These are phyloP conservation scores for Cucumis cinereus DNA, from an alignment of 306 rosid genomes.

Conservation along the genomic window DNA sequence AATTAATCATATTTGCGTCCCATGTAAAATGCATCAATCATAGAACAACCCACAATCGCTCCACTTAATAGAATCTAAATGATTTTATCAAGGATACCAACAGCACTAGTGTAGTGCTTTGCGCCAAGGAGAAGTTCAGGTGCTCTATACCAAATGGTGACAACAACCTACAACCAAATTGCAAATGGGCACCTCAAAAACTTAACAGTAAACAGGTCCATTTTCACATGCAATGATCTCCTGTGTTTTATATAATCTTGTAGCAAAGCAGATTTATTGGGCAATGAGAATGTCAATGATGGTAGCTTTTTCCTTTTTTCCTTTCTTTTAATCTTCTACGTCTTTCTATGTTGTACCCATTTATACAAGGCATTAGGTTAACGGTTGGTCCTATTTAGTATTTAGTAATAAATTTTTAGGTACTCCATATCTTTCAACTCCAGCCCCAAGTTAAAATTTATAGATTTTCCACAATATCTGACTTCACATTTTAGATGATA, in stretches of 20 bases:
- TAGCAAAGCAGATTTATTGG: background rate
- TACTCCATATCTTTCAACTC: background rate
- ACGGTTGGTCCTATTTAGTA: background rate
- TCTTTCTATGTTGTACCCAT: background rate
- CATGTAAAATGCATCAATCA: background rate
- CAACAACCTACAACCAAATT: constrained; percentile 66
- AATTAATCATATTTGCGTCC: background rate
- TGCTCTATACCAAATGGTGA: constrained; percentile 98
- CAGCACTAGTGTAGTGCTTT: constrained; percentile 97
- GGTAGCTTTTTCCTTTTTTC: background rate
- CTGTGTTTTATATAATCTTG: background rate
- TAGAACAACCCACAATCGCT: background rate
- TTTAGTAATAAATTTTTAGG: background rate
- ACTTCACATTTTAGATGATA: background rate
- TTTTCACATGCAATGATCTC: background rate
- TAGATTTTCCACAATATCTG: background rate
- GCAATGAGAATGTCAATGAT: background rate
- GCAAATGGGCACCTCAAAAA: background rate
- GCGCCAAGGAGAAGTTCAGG: constrained; percentile 99
- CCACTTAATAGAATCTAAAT: background rate
- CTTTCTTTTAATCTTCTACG: background rate
- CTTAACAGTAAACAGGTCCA: background rate
- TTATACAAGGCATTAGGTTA: background rate
- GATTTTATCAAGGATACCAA: constrained; percentile 51
- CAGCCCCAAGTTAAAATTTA: background rate